phyloP scores from a whole-genome alignment of 2,329 filamentous ascomycete species.

The Colletotrichum cuscutae region DNA sequence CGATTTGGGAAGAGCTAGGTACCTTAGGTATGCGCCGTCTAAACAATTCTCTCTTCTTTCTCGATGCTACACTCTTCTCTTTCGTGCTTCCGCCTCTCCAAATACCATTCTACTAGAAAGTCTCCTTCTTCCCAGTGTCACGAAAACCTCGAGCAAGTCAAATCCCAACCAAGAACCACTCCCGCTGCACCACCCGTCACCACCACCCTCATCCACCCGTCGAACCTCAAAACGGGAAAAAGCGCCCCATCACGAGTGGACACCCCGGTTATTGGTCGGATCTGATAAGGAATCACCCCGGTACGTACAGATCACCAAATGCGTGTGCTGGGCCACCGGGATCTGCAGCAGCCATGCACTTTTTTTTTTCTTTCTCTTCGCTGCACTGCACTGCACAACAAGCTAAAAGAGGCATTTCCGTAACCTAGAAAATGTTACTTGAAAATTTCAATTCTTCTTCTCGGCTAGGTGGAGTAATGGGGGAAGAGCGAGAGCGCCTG shows the following conservation, averaged over 20 bases:
- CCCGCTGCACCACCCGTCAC: background rate
- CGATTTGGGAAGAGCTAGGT: no score
- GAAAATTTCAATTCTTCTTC: constrained; percentile 2
- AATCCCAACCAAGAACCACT: background rate
- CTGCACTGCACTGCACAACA: constrained; percentile 20
- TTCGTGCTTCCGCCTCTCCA: background rate
- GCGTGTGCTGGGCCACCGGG: background rate
- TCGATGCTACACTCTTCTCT: background rate
- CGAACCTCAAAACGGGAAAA: background rate
- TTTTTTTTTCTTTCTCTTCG: background rate
- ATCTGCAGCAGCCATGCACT: background rate
- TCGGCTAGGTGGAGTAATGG: constrained; percentile 14
- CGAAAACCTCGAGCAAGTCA: background rate
- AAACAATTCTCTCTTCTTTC: background rate
- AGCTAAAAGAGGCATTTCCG: constrained; percentile 18
- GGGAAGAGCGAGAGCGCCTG: background rate
- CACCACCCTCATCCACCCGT: background rate
- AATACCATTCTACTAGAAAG: no score
- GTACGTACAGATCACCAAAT: constrained; percentile 24
- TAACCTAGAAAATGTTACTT: constrained; percentile 15
- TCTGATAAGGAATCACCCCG: constrained; percentile 30
- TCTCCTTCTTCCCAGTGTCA: background rate
- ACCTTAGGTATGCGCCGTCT: no score
- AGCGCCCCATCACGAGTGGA: constrained; percentile 6
- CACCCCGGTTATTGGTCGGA: constrained; percentile 29